Evolutionary conservation across 2,329 filamentous ascomycete species (phyloP).

Genomic region (Monosporascus sp.): DNA sequence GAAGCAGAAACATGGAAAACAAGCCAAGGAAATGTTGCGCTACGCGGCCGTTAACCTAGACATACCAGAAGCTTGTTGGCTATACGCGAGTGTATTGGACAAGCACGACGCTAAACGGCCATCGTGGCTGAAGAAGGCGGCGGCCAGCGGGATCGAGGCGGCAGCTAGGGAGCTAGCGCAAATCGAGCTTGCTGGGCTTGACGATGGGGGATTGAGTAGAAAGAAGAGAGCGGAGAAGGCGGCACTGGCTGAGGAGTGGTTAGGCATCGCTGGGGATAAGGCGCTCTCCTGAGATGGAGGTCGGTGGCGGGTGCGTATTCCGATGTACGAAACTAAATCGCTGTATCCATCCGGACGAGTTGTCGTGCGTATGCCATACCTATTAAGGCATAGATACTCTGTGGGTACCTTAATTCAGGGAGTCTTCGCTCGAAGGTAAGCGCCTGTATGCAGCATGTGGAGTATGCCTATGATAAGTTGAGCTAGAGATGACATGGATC

Average conservation of each 20-base stretch:
- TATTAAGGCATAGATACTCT: too few species aligned
- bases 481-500: too few species aligned
- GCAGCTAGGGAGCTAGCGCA: conserved; percentile 23
- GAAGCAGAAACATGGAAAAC: conserved; percentile 12
- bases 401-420: too few species aligned
- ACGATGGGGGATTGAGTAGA: conserved; percentile 6
- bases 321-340: too few species aligned
- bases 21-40: conserved; percentile 17
- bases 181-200: conserved; percentile 10
- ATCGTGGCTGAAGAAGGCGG: conserved; percentile 26
- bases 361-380: too few species aligned
- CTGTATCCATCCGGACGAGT: too few species aligned
- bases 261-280: conserved; percentile 14
- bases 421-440: too few species aligned
- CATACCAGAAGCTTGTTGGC: conserved; percentile 17
- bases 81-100: conserved; percentile 24
- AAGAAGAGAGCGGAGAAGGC: conserved; percentile 14
- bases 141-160: conserved; percentile 20
- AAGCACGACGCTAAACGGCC: conserved; percentile 16
- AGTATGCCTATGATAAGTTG: too few species aligned
- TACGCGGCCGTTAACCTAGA: conserved; percentile 27
- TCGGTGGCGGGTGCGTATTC: background rate
- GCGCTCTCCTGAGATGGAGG: background rate
- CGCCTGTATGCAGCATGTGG: too few species aligned
- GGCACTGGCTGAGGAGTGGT: conserved; percentile 23